These are phyloP conservation scores for Primulina huaijiensis DNA, from an alignment of 257 asterid genomes.

Conservation along the genomic window DNA sequence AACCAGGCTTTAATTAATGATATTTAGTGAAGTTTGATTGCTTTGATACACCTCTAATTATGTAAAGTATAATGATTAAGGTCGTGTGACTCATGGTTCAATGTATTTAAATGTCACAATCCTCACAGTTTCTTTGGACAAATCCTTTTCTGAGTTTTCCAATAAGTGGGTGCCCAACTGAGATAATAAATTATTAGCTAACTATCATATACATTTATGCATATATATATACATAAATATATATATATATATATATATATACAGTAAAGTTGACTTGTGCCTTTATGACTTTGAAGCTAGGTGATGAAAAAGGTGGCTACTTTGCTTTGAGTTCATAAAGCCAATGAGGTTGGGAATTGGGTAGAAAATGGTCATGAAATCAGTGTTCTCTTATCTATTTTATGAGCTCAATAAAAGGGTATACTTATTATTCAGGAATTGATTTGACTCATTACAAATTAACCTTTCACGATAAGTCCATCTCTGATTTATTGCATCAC, in stretches of 20 bases:
- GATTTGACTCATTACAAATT: conserved; percentile 10
- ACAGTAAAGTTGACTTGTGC: conserved; percentile 27
- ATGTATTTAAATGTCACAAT: conserved; percentile 30
- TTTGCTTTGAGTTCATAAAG: conserved; percentile 34
- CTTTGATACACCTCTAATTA: conserved; percentile 2
- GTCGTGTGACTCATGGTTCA: conserved; percentile 25
- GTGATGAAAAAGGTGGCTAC: conserved; percentile 28
- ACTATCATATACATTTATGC: too few species aligned
- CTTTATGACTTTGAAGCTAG: conserved; percentile 40
- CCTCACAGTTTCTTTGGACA: conserved; percentile 18
- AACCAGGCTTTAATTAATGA: conserved; percentile 24
- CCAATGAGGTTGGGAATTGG: conserved; percentile 36
- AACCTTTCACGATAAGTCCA: conserved; percentile 24
- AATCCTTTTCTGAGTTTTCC: conserved; percentile 1
- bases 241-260: not conserved
- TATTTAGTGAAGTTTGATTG: conserved; percentile 28
- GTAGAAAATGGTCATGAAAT: conserved; percentile 40
- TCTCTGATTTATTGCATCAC: too few species aligned
- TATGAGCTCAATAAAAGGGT: conserved; percentile 25
- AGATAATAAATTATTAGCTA: not conserved
- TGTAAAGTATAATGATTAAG: not conserved
- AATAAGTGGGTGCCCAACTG: conserved; percentile 26
- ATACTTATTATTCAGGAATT: conserved; percentile 18
- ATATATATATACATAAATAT: too few species aligned
- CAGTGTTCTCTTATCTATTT: conserved; percentile 22